Base-by-base conservation (phyloP, 805 yeast species). In the Suhomyces sp. region DNA sequence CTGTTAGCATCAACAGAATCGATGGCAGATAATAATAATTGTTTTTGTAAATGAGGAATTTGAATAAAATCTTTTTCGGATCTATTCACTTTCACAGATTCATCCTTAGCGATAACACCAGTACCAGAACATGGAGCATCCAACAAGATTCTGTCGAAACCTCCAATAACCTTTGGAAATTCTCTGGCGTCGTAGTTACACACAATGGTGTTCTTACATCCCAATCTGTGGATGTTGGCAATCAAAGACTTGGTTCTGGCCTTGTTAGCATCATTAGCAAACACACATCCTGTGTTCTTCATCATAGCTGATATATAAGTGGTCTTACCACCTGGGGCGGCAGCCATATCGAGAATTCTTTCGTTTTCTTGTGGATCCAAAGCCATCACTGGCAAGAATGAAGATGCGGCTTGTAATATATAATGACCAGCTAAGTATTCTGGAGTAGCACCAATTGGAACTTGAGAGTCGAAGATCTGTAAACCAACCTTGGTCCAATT, bases 51-150 rank as follows among this genome's bases (percentile, higher is more conserved):
- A 60, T 91, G 97, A 37, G 98, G 98, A 51, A 93, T 85, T 63
- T 91, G 95, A 50, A 91, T 82, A 65, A 91, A 93, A 64, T 93
- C 99, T 63, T 88, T 88, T 58, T 88, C 97, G 14, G 95, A 88
- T 72, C 98, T 83, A 44, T 84, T 82, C 10, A 85, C 82, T 65
- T 93, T 93, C 43, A 93, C 98, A 35, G 87, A 81, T 56, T 88
- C 95, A 68, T 93, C 98, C 68, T 93, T 93, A 42, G 96, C 93
- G 56, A 93, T 93, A 50, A 93, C 98, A 67, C 99, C 99, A 3
- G 98, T 91, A 70, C 99, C 99, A 5, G 98, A 88, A 68, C 99
- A 93, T 47, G 99, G 99, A 21, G 99, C 98, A 73, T 93, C 99
- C 50, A 93, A 72, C 46, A 93, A 68, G 25, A 93, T 81, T 64